phyloP scores from a whole-genome alignment of 352 stramenopile species.

The Pythium grandisporangium region DNA sequence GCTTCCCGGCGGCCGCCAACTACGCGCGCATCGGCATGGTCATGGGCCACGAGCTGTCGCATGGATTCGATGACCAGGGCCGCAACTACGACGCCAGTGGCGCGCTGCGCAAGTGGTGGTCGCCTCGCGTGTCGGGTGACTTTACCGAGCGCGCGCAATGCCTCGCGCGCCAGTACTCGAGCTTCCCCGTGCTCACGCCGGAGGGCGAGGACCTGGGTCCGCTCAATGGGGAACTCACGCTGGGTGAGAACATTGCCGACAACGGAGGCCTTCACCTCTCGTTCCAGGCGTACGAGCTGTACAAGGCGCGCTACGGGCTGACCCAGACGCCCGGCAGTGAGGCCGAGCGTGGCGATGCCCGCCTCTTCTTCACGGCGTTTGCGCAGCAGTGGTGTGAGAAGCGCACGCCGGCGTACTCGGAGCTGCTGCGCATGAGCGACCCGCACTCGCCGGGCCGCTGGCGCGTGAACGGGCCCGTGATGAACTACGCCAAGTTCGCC shows the following conservation, averaged over 20 bases:
- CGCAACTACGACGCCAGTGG: constrained; percentile 79
- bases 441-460: constrained; percentile 52
- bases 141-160: constrained; percentile 49
- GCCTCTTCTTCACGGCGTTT: constrained; percentile 62
- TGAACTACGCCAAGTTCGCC: constrained; percentile 59
- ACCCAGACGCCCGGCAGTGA: constrained; percentile 3
- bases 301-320: constrained; percentile 21
- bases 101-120: constrained; percentile 91
- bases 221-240: constrained; percentile 86
- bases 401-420: constrained; percentile 23
- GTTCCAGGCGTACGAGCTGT: constrained; percentile 75
- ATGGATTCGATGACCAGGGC: constrained; percentile 92
- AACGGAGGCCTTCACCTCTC: constrained; percentile 81
- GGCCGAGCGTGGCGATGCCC: constrained; percentile 23
- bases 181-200: constrained; percentile 31
- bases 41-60: constrained; percentile 91
- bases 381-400: constrained; percentile 64
- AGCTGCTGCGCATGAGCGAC: constrained; percentile 39
- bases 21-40: constrained; percentile 90
- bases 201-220: constrained; percentile 32
- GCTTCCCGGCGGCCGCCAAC: constrained; percentile 83
- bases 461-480: constrained; percentile 54
- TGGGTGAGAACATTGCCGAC: constrained; percentile 91
- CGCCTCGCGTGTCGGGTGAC: constrained; percentile 27
- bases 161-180: constrained; percentile 49